A percentile compares a stretch with the other conserved stretches of the same genome.
Evolutionary conservation across 2,329 filamentous ascomycete genomes (phyloP).

Genomic region (Diatrype stigma): DNA sequence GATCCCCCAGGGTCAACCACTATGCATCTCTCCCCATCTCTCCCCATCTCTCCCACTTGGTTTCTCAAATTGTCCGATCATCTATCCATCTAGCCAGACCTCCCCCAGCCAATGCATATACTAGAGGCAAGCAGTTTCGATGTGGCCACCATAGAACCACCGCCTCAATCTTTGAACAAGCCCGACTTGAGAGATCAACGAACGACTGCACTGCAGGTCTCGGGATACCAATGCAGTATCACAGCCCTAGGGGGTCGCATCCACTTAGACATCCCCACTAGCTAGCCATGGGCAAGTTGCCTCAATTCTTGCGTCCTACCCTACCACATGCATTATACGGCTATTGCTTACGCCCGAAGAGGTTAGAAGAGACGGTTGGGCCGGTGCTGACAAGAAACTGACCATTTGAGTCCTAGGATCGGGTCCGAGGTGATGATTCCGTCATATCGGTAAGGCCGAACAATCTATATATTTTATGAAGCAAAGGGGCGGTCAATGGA

Average conservation of each 20-base stretch:
- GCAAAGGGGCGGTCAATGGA: not conserved
- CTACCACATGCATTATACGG: not conserved
- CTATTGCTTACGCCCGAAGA: no score
- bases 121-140: not conserved
- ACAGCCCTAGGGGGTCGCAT: not conserved
- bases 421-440: not conserved
- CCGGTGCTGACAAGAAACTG: not conserved
- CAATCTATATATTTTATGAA: no score
- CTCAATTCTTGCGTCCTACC: not conserved
- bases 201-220: not conserved
- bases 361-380: not conserved
- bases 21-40: not conserved
- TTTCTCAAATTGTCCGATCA: not conserved
- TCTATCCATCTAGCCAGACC: not conserved
- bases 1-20: not conserved
- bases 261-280: not conserved
- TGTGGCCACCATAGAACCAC: not conserved
- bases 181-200: not conserved
- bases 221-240: not conserved
- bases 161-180: not conserved
- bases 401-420: not conserved
- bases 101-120: not conserved
- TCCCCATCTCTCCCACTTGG: no score
- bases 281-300: not conserved
- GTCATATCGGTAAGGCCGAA: not conserved